Evolutionary conservation across 2,329 filamentous ascomycete genomes (phyloP).

Genomic region (Xylogone sp.): DNA sequence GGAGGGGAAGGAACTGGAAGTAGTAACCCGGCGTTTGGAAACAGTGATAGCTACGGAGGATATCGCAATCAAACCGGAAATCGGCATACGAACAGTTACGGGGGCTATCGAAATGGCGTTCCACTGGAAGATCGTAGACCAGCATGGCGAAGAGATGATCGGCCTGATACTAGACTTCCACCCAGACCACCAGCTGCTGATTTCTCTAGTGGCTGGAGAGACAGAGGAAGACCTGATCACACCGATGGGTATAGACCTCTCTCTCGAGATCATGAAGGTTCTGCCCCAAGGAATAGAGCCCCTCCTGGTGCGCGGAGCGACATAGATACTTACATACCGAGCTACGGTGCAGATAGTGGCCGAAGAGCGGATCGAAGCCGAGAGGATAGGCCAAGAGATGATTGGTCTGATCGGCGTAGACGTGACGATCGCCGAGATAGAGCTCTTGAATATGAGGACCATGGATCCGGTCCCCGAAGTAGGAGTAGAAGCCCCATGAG

Average conservation of each 20-base stretch:
- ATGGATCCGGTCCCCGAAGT: conserved; percentile 25
- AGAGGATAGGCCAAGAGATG: conserved; percentile 30
- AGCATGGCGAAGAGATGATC: conserved; percentile 25
- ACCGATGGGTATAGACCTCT: conserved; percentile 38
- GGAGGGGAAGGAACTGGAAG: conserved; percentile 19
- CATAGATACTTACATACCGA: conserved; percentile 48
- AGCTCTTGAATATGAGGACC: conserved; percentile 29
- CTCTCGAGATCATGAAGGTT: conserved; percentile 30
- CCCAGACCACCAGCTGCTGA: conserved; percentile 25
- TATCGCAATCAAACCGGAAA: conserved; percentile 23
- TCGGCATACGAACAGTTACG: conserved; percentile 19
- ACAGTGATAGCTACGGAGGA: conserved; percentile 18
- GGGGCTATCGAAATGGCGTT: conserved; percentile 22
- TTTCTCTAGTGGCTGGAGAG: conserved; percentile 16
- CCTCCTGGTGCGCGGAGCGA: conserved; percentile 25
- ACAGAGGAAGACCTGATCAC: conserved; percentile 27
- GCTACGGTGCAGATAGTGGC: conserved; percentile 36
- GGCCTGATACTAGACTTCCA: conserved; percentile 25
- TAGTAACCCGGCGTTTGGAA: conserved; percentile 18
- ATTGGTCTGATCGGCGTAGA: conserved; percentile 26
- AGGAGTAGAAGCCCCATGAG: conserved; percentile 41
- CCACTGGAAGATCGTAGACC: conserved; percentile 27
- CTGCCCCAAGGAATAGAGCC: conserved; percentile 13
- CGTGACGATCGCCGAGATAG: conserved; percentile 31
- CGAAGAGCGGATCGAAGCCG: conserved; percentile 6